These are phyloP conservation scores for Gossypium lobatum DNA, from an alignment of 441 rosid species.

Conservation along the genomic window DNA sequence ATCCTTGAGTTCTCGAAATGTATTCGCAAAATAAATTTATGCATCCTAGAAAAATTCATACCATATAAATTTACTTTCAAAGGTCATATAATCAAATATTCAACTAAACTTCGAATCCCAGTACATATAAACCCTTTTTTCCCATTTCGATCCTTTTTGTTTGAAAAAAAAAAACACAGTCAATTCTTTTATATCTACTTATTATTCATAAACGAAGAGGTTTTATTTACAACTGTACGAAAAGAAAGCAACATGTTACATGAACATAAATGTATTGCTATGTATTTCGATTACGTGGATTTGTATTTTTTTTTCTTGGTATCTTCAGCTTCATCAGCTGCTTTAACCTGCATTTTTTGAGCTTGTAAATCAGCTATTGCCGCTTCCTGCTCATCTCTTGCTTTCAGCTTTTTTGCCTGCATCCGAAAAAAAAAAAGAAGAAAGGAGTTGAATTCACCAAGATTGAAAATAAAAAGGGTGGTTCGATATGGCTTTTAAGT, in stretches of 20 bases:
- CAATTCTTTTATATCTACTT: not conserved
- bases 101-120: too few relatives aligned
- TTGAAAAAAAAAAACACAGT: not conserved
- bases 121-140: too few relatives aligned
- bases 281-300: not conserved
- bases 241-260: not conserved
- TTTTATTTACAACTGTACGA: not conserved
- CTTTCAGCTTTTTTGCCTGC: conserved; percentile 11
- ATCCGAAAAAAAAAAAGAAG: not conserved
- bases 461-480: not conserved
- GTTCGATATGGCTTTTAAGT: not conserved
- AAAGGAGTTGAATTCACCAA: not conserved
- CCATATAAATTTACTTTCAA: too few relatives aligned
- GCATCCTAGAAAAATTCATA: too few relatives aligned
- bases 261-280: too few relatives aligned
- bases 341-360: conserved; percentile 16
- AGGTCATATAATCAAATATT: too few relatives aligned
- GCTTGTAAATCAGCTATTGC: conserved; percentile 4
- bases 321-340: conserved; percentile 11
- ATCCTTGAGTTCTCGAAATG: not conserved
- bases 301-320: conserved; percentile 4
- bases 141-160: too few relatives aligned
- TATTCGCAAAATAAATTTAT: not conserved
- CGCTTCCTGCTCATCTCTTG: conserved; percentile 15
- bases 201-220: not conserved